Evolutionary conservation across 345 rosid species (phyloP).

Genomic region (Barbarea vulgaris): DNA sequence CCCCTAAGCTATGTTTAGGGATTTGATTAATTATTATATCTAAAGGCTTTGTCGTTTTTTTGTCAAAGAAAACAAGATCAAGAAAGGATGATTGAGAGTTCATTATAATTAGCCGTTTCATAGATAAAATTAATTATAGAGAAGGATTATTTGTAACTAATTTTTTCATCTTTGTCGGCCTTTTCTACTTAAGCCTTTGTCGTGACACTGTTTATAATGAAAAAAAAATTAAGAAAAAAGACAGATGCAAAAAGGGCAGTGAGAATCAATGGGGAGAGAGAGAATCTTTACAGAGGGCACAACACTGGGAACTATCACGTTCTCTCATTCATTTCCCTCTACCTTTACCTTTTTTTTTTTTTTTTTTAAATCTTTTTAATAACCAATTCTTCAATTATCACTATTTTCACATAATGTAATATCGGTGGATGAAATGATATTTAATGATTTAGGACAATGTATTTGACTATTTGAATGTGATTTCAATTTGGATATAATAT

Average conservation of each 20-base stretch:
- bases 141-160: constrained; percentile 9
- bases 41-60: background rate
- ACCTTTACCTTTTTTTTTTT: background rate
- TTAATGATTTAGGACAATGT: constrained; percentile 8
- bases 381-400: background rate
- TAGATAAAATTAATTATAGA: background rate
- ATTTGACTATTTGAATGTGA: constrained; percentile 12
- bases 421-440: background rate
- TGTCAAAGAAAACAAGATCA: constrained; percentile 15
- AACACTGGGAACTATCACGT: constrained; percentile 41
- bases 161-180: constrained; percentile 28
- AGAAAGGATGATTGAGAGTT: background rate
- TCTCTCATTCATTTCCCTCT: constrained; percentile 35
- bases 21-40: background rate
- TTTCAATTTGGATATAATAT: constrained; percentile 9
- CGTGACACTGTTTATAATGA: constrained; percentile 25
- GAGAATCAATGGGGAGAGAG: constrained; percentile 28
- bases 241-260: constrained; percentile 24
- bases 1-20: background rate
- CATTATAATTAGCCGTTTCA: constrained; percentile 14
- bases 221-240: background rate
- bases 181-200: constrained; percentile 26
- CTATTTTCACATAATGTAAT: constrained; percentile 9
- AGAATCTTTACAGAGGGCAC: constrained; percentile 42
- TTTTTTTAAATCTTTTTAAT: background rate